Percentiles rank a stretch among this genome's conserved stretches.
phyloP scores from a whole-genome alignment of 768 basidiomycete species.

The Ramaria rubella region DNA sequence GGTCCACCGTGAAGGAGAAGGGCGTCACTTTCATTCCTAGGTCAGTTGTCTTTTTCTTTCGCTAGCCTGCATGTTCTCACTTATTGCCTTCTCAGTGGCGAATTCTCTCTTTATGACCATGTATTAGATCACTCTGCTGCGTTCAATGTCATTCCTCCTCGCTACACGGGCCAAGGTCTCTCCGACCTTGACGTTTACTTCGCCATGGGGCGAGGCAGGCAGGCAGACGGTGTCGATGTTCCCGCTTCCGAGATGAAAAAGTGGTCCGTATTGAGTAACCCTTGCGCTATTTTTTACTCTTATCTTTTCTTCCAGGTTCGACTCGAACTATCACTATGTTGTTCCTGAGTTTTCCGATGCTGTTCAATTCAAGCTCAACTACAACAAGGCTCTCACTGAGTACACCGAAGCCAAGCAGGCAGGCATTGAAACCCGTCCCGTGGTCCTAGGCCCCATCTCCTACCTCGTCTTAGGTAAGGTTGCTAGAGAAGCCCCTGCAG shows the following conservation, averaged over 20 bases:
- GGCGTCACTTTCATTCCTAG: slow-evolving; percentile 91
- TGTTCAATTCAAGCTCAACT: slow-evolving; percentile 90
- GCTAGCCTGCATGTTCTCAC: background rate
- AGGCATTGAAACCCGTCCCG: slow-evolving; percentile 89
- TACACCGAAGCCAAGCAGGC: slow-evolving; percentile 90
- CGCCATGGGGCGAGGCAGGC: slow-evolving; percentile 98
- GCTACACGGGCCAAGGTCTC: slow-evolving; percentile 80
- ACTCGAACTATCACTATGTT: slow-evolving; percentile 98
- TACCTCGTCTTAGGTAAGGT: slow-evolving; percentile 93
- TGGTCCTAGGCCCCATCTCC: slow-evolving; percentile 91
- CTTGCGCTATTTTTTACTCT: slow-evolving; percentile 8
- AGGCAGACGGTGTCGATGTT: slow-evolving; percentile 90
- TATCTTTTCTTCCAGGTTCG: slow-evolving; percentile 57
- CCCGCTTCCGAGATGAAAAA: slow-evolving; percentile 99
- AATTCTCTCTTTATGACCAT: slow-evolving; percentile 98
- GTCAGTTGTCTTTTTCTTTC: slow-evolving; percentile 38
- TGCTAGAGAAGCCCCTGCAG: slow-evolving; percentile 70
- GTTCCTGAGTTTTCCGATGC: slow-evolving; percentile 91
- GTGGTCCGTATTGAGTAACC: slow-evolving; percentile 63
- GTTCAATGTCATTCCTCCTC: slow-evolving; percentile 95
- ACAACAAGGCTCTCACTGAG: slow-evolving; percentile 92
- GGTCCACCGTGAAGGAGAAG: slow-evolving; percentile 76
- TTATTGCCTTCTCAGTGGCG: slow-evolving; percentile 56
- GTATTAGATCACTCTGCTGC: slow-evolving; percentile 94
- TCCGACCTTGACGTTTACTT: slow-evolving; percentile 94